Evolutionary conservation across 768 basidiomycete species (phyloP).

Genomic region (Pisolithus marmoratus): DNA sequence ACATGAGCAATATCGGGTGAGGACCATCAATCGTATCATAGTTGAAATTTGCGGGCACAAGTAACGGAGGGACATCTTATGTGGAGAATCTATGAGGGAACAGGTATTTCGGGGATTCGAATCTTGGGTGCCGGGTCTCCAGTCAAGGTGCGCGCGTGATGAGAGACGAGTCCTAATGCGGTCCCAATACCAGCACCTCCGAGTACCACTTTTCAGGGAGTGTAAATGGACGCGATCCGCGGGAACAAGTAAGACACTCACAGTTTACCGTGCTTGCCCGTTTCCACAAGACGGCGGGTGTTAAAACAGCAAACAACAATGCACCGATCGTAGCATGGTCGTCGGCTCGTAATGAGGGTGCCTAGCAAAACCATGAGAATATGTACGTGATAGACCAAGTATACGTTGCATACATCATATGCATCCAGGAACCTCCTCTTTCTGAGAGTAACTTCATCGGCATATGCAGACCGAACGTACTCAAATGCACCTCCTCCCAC

Average conservation of each 20-base stretch:
- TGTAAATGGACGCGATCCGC: neutral
- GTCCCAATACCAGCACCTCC: slow-evolving; percentile 70
- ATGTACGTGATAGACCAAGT: neutral
- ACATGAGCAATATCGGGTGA: neutral
- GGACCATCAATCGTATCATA: neutral
- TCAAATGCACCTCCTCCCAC: slow-evolving; percentile 50
- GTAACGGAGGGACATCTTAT: no score
- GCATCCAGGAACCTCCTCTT: slow-evolving; percentile 43
- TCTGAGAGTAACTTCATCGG: slow-evolving; percentile 44
- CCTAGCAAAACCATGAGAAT: slow-evolving; percentile 33
- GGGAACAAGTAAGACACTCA: slow-evolving; percentile 27
- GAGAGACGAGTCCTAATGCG: slow-evolving; percentile 51
- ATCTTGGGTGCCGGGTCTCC: slow-evolving; percentile 46
- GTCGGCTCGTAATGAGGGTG: slow-evolving; percentile 52
- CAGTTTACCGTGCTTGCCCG: slow-evolving; percentile 56
- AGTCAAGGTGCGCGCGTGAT: slow-evolving; percentile 47
- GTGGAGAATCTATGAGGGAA: slow-evolving; percentile 6
- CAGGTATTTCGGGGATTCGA: slow-evolving; percentile 29
- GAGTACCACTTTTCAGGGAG: slow-evolving; percentile 46
- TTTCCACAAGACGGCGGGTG: slow-evolving; percentile 71
- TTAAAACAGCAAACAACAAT: slow-evolving; percentile 55
- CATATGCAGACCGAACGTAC: slow-evolving; percentile 54
- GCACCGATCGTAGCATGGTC: slow-evolving; percentile 76
- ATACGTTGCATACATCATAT: slow-evolving; percentile 48
- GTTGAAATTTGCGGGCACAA: neutral